Evolutionary conservation across 352 stramenopile genomes (phyloP).

Genomic region (Phytophthora crassamura): DNA sequence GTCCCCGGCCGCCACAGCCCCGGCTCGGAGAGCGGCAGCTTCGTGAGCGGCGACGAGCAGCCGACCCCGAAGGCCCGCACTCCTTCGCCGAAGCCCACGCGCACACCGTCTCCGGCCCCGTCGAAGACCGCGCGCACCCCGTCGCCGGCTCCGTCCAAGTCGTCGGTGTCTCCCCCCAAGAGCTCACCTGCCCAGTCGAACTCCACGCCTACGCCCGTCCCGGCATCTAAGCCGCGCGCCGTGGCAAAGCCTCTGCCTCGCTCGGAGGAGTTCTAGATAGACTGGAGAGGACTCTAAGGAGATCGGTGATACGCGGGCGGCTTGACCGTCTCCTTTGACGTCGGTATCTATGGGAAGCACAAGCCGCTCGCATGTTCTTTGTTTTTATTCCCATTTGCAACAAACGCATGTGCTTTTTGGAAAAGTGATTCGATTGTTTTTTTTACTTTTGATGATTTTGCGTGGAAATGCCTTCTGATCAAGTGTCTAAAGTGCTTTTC

Average conservation of each 20-base stretch:
- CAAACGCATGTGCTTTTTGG: conserved; percentile 27
- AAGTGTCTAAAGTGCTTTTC: too few species aligned
- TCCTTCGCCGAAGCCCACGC: conserved; percentile 42
- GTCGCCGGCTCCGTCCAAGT: conserved; percentile 32
- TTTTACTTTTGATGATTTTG: conserved; percentile 17
- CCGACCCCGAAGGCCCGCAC: conserved; percentile 43
- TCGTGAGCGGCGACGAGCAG: conserved; percentile 47
- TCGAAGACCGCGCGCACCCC: conserved; percentile 12
- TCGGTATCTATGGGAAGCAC: conserved; percentile 51
- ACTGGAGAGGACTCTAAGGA: conserved; percentile 30
- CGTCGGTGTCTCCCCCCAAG: conserved; percentile 21
- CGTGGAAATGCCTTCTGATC: too few species aligned
- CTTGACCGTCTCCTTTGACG: conserved; percentile 42
- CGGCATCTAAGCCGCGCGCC: conserved; percentile 33
- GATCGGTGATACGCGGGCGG: conserved; percentile 30
- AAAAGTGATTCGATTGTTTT: conserved; percentile 21
- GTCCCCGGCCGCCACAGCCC: conserved; percentile 51
- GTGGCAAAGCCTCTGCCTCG: conserved; percentile 40
- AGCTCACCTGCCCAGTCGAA: background rate
- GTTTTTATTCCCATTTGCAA: conserved; percentile 43
- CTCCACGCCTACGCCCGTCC: conserved; percentile 12
- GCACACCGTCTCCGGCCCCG: conserved; percentile 30
- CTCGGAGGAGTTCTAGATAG: conserved; percentile 57
- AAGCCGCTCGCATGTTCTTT: conserved; percentile 31
- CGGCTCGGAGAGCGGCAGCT: conserved; percentile 66